Conservation (phyloP, 75 land plant species). For the Picea sitchensis region DNA sequence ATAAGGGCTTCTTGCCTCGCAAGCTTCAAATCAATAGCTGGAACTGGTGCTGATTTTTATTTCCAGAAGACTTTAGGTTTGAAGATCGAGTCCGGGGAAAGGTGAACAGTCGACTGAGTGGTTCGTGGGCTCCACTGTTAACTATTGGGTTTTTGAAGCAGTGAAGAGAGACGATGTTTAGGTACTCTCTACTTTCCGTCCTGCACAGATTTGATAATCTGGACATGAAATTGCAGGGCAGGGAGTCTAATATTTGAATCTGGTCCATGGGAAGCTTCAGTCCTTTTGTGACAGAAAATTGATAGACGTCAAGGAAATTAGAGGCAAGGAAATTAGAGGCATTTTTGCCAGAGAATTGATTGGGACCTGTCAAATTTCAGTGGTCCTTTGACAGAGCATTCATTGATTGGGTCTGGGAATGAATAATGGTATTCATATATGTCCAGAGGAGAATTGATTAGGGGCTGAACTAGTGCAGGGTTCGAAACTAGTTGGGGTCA, state of each 20-base stretch:
- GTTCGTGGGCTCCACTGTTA: constrained; percentile 3
- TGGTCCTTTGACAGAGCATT: background rate
- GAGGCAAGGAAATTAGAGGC: background rate
- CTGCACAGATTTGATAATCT: background rate
- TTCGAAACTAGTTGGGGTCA: background rate
- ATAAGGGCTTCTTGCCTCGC: background rate
- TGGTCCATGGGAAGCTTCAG: too few relatives aligned
- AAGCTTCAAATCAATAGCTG: background rate
- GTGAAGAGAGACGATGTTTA: background rate
- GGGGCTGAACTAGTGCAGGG: background rate
- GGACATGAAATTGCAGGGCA: too few relatives aligned
- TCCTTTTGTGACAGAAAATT: too few relatives aligned
- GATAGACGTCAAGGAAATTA: background rate
- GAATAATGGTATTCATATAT: background rate
- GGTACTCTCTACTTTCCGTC: background rate
- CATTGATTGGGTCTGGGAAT: background rate
- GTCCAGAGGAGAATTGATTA: constrained; percentile 1
- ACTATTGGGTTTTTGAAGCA: background rate
- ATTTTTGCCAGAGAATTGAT: background rate
- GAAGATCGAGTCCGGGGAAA: background rate
- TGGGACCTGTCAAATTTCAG: background rate
- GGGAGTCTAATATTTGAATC: too few relatives aligned
- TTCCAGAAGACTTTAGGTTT: too few relatives aligned
- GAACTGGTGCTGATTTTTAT: too few relatives aligned
- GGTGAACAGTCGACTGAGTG: background rate